These are phyloP conservation scores for Galerina sulciceps DNA, from an alignment of 768 basidiomycete species.

Conservation along the genomic window DNA sequence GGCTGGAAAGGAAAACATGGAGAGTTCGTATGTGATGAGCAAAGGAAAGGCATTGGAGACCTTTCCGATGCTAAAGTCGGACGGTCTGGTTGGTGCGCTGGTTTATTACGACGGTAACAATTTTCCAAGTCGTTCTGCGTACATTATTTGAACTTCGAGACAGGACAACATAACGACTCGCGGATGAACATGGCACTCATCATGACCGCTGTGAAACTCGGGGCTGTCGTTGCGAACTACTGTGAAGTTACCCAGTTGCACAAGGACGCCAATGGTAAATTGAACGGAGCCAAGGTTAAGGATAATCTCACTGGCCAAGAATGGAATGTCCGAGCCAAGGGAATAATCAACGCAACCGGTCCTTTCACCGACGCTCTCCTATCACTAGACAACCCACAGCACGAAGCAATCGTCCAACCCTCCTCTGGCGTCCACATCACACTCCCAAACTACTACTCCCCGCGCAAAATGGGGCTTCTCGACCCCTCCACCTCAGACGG, in stretches of 20 bases:
- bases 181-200: constrained; percentile 97
- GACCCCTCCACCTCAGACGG: constrained; percentile 97
- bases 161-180: constrained; percentile 97
- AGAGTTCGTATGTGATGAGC: constrained; percentile 92
- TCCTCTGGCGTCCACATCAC: constrained; percentile 96
- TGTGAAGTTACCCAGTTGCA: constrained; percentile 80
- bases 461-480: constrained; percentile 91
- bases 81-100: constrained; percentile 91
- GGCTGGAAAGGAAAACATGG: constrained; percentile 97
- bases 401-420: constrained; percentile 88
- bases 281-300: constrained; percentile 75
- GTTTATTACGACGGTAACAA: constrained; percentile 94
- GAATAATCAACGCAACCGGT: constrained; percentile 96
- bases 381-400: constrained; percentile 74
- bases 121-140: constrained; percentile 34
- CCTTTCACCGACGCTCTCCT: constrained; percentile 90
- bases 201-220: constrained; percentile 92
- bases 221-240: constrained; percentile 89
- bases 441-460: constrained; percentile 95
- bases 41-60: constrained; percentile 91
- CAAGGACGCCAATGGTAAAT: constrained; percentile 67
- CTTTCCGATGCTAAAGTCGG: constrained; percentile 94
- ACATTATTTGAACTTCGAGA: not conserved
- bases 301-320: constrained; percentile 85
- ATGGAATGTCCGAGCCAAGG: constrained; percentile 84